Evolutionary conservation across 805 yeast genomes (phyloP).

Genomic region (Saccharomyces kudriavzevii): DNA sequence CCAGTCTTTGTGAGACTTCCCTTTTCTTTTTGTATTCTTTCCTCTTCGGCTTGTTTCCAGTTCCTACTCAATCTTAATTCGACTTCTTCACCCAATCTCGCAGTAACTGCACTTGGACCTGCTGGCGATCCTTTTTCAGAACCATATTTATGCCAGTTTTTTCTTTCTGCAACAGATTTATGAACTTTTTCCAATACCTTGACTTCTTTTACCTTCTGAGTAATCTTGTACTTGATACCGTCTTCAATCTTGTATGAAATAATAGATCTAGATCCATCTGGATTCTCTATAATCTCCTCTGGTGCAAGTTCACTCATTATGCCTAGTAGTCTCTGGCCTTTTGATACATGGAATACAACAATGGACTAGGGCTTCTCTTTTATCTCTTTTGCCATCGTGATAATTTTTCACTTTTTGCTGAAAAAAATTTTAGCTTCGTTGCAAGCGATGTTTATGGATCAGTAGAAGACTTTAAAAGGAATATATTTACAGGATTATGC

Average conservation of each 20-base stretch:
- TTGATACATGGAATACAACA: too few relatives aligned
- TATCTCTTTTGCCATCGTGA: neutral
- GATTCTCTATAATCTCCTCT: slow-evolving; percentile 66
- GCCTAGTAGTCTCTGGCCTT: neutral
- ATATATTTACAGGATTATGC: neutral
- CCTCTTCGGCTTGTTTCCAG: slow-evolving; percentile 72
- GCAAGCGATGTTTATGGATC: neutral
- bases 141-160: slow-evolving; percentile 84
- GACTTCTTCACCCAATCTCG: slow-evolving; percentile 81
- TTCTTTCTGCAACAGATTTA: slow-evolving; percentile 79
- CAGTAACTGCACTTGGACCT: slow-evolving; percentile 84
- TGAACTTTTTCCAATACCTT: slow-evolving; percentile 75
- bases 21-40: slow-evolving; percentile 45
- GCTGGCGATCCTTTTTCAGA: slow-evolving; percentile 62
- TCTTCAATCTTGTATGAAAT: slow-evolving; percentile 67
- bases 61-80: slow-evolving; percentile 63
- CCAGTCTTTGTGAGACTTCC: slow-evolving; percentile 38
- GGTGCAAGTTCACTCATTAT: slow-evolving; percentile 55
- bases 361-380: neutral
- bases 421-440: neutral
- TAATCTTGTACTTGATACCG: slow-evolving; percentile 79
- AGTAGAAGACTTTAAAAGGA: neutral
- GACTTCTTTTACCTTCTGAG: slow-evolving; percentile 75
- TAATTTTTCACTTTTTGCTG: neutral
- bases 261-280: slow-evolving; percentile 86